These are phyloP conservation scores for Hydnomerulius pinastri DNA, from an alignment of 768 basidiomycete genomes.

Conservation along the genomic window DNA sequence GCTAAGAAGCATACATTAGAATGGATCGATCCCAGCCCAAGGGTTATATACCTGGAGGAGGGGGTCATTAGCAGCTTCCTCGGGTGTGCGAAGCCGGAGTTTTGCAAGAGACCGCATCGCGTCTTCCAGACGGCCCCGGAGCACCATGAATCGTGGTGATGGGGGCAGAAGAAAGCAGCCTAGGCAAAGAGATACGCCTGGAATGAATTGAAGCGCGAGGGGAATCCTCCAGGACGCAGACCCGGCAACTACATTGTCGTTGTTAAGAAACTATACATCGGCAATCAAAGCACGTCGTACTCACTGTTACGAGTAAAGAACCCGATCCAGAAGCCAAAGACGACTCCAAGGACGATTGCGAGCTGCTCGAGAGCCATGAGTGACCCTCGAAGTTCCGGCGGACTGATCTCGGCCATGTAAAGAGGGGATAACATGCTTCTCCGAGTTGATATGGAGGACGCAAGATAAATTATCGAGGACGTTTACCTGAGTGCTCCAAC, in stretches of 20 bases:
- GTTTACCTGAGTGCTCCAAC: slow-evolving; percentile 72
- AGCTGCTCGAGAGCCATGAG: slow-evolving; percentile 80
- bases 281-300: slow-evolving; percentile 19
- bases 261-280: neutral
- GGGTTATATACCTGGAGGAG: slow-evolving; percentile 44
- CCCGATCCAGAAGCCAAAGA: slow-evolving; percentile 82
- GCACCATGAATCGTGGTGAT: slow-evolving; percentile 49
- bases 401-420: slow-evolving; percentile 84
- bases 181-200: slow-evolving; percentile 63
- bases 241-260: slow-evolving; percentile 45
- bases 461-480: slow-evolving; percentile 11
- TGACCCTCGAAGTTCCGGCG: slow-evolving; percentile 78
- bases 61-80: slow-evolving; percentile 51
- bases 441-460: slow-evolving; percentile 2
- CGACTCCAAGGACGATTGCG: slow-evolving; percentile 79
- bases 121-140: slow-evolving; percentile 55
- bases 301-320: slow-evolving; percentile 67
- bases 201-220: slow-evolving; percentile 68
- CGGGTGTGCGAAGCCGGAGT: slow-evolving; percentile 45
- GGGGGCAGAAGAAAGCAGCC: slow-evolving; percentile 56
- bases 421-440: slow-evolving; percentile 75
- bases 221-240: slow-evolving; percentile 79
- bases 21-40: neutral
- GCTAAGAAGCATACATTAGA: slow-evolving; percentile 35
- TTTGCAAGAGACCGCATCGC: slow-evolving; percentile 58